A percentile compares a stretch with the other conserved stretches of the same genome.
These are phyloP conservation scores for Parachaetomium inaequale DNA, from an alignment of 495 filamentous ascomycete genomes.

Conservation along the genomic window DNA sequence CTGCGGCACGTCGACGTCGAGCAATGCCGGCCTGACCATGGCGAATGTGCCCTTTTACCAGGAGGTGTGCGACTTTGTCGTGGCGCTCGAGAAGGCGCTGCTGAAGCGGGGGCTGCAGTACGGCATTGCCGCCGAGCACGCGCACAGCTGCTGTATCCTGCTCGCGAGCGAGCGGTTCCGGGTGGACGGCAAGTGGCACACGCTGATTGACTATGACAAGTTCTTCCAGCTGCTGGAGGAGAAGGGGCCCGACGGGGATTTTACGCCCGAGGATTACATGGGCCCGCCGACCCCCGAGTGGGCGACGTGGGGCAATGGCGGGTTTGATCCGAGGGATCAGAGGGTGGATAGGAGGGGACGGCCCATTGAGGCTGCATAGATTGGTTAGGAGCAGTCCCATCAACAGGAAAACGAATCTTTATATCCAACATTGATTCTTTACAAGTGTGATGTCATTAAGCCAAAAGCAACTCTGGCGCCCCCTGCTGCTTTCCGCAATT, in stretches of 20 bases:
- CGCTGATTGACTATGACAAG: constrained; percentile 79
- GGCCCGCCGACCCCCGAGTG: constrained; percentile 78
- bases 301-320: constrained; percentile 91
- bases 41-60: constrained; percentile 93
- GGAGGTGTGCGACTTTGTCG: constrained; percentile 78
- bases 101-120: constrained; percentile 66
- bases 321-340: constrained; percentile 86
- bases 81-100: constrained; percentile 64
- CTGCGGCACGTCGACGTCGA: constrained; percentile 81
- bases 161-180: constrained; percentile 74
- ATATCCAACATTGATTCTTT: not conserved
- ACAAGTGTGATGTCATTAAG: constrained; percentile 10
- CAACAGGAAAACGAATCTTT: not conserved
- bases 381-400: not conserved
- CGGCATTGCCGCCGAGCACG: constrained; percentile 91
- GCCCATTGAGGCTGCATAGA: constrained; percentile 38
- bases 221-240: constrained; percentile 84
- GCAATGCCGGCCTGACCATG: constrained; percentile 84
- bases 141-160: constrained; percentile 87
- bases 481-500: not conserved
- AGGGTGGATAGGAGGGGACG: constrained; percentile 76
- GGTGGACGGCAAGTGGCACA: constrained; percentile 77
- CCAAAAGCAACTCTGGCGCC: constrained; percentile 3
- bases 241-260: constrained; percentile 60
- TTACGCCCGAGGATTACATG: constrained; percentile 87